Conservation (phyloP, 257 asterid species). For the Plantago elongata region DNA sequence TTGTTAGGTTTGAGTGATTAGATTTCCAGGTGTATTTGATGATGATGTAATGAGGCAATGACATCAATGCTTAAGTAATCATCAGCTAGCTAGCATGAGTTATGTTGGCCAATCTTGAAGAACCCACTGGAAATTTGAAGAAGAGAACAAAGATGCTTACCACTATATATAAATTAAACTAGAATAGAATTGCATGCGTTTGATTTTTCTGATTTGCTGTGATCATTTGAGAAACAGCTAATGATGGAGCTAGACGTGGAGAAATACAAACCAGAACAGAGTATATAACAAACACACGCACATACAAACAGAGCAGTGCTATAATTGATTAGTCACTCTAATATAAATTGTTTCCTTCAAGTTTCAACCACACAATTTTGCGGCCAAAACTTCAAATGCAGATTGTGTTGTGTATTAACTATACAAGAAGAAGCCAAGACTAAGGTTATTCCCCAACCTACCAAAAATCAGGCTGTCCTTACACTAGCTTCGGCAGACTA, state of each 20-base stretch:
- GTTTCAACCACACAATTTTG: neutral
- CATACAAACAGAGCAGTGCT: no score
- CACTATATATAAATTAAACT: conserved; percentile 1
- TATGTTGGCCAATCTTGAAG: neutral
- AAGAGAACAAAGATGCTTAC: neutral
- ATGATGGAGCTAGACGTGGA: neutral
- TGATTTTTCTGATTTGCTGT: neutral
- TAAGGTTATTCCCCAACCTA: no score
- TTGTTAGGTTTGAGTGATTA: no score
- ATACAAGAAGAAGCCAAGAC: no score
- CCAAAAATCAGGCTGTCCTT: no score
- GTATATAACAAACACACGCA: neutral
- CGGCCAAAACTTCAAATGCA: neutral
- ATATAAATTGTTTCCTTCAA: neutral
- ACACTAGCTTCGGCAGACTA: no score
- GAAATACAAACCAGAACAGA: conserved; percentile 1
- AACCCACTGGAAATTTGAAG: neutral
- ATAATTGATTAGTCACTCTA: no score
- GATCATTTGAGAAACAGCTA: neutral
- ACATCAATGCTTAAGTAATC: conserved; percentile 7
- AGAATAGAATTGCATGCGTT: neutral
- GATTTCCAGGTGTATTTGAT: neutral
- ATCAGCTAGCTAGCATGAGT: neutral
- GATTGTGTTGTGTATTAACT: no score
- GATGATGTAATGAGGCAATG: neutral